phyloP scores from a whole-genome alignment of 208 protist species.

The Wallacemonas sp. region DNA sequence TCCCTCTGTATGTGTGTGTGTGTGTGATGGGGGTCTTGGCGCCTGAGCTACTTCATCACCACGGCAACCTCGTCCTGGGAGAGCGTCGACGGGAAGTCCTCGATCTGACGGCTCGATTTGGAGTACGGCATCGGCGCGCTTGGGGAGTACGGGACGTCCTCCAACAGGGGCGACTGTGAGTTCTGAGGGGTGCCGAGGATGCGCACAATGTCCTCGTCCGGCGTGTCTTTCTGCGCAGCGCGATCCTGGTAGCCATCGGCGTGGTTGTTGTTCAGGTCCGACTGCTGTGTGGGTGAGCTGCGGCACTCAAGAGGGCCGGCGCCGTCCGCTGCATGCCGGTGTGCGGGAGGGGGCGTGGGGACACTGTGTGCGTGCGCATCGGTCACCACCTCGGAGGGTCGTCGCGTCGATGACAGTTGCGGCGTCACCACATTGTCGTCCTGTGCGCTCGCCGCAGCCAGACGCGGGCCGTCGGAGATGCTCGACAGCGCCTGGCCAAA shows the following conservation, averaged over 20 bases:
- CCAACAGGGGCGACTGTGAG: not conserved
- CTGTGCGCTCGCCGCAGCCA: not conserved
- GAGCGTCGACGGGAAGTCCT: not conserved
- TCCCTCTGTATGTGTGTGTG: too few relatives aligned
- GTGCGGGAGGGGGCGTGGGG: too few relatives aligned
- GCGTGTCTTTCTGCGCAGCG: too few relatives aligned
- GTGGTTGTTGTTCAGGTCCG: not conserved
- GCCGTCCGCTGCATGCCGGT: too few relatives aligned
- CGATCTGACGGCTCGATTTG: not conserved
- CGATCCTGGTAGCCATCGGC: too few relatives aligned
- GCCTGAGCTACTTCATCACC: too few relatives aligned
- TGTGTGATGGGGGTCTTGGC: too few relatives aligned
- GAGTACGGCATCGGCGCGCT: slow-evolving; percentile 3
- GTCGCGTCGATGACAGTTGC: not conserved
- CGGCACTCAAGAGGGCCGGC: too few relatives aligned
- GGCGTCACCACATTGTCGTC: not conserved
- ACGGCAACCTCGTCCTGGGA: not conserved
- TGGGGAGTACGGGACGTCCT: slow-evolving; percentile 11
- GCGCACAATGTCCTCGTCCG: not conserved
- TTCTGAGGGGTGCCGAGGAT: not conserved
- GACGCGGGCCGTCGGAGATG: slow-evolving; percentile 3
- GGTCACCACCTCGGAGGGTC: too few relatives aligned
- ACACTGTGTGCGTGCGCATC: too few relatives aligned
- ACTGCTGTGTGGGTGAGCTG: not conserved
- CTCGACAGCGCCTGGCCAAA: not conserved